Conservation (phyloP, 2,329 filamentous ascomycete species). For the Aspergillus pseudotamarii region DNA sequence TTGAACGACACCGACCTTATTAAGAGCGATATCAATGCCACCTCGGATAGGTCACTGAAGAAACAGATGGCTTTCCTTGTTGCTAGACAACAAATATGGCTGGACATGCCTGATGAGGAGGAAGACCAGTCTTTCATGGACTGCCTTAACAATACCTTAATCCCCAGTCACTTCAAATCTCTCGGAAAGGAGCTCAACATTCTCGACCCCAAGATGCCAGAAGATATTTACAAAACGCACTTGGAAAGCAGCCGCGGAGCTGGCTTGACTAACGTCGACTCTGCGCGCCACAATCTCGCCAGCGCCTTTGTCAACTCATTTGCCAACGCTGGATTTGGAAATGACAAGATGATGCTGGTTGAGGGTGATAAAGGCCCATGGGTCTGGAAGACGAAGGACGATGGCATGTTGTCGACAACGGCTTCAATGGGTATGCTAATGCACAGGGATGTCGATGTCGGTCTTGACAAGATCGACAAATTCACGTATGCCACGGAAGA, state of each 20-base stretch:
- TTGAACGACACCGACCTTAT: conserved; percentile 87
- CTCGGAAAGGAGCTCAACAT: conserved; percentile 96
- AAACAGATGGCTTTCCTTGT: conserved; percentile 94
- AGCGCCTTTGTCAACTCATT: conserved; percentile 97
- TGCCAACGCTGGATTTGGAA: conserved; percentile 91
- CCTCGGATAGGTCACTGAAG: conserved; percentile 78
- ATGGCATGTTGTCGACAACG: conserved; percentile 95
- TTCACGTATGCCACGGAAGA: conserved; percentile 85
- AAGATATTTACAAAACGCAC: conserved; percentile 99
- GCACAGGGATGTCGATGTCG: conserved; percentile 91
- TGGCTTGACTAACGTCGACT: conserved; percentile 92
- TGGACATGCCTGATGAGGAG: conserved; percentile 67
- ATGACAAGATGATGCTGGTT: conserved; percentile 97
- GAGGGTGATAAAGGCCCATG: conserved; percentile 87
- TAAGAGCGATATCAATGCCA: conserved; percentile 75
- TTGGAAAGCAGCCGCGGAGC: conserved; percentile 92
- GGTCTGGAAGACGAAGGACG: conserved; percentile 99
- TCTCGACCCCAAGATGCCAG: conserved; percentile 91
- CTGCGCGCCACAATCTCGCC: conserved; percentile 90
- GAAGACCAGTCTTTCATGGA: conserved; percentile 77
- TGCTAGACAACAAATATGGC: conserved; percentile 83
- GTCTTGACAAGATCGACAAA: conserved; percentile 90
- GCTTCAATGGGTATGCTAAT: conserved; percentile 90
- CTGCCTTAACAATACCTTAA: conserved; percentile 81
- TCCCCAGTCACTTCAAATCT: conserved; percentile 91